phyloP scores from a whole-genome alignment of 768 basidiomycete species.

The Sporobolomyces phaffii region DNA sequence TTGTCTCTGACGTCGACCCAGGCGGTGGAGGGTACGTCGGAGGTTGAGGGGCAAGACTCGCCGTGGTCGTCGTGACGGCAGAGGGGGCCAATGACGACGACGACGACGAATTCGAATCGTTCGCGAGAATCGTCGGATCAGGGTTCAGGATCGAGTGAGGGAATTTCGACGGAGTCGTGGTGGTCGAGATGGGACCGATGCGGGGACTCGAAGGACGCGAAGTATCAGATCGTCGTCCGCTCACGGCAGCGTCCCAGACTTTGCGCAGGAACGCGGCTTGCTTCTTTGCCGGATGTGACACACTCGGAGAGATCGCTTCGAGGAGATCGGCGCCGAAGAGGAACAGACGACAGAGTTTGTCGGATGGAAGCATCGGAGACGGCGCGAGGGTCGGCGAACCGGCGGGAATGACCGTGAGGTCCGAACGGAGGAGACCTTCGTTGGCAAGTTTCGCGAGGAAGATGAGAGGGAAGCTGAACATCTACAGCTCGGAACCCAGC shows the following conservation, averaged over 20 bases:
- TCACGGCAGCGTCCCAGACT: slow-evolving; percentile 35
- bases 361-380: slow-evolving; percentile 12
- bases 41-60: not conserved
- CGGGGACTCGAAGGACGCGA: slow-evolving; percentile 22
- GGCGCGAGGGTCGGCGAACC: slow-evolving; percentile 10
- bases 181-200: too few relatives aligned
- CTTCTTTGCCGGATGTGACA: slow-evolving; percentile 24
- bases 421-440: slow-evolving; percentile 33
- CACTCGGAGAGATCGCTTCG: slow-evolving; percentile 34
- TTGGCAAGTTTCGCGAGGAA: slow-evolving; percentile 35
- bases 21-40: too few relatives aligned
- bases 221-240: slow-evolving; percentile 16
- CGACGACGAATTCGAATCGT: not conserved
- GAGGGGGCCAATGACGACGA: too few relatives aligned
- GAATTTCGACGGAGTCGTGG: not conserved
- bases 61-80: too few relatives aligned
- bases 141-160: not conserved
- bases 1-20: too few relatives aligned
- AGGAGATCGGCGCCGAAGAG: slow-evolving; percentile 36
- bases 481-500: too few relatives aligned
- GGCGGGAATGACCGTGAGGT: slow-evolving; percentile 27
- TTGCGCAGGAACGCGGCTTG: slow-evolving; percentile 36
- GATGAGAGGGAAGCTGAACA: slow-evolving; percentile 35
- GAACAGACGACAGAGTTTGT: slow-evolving; percentile 36
- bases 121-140: not conserved